Evolutionary conservation across 2,329 filamentous ascomycete species (phyloP), one percentile per base, ranked within the genome.

Genomic region (Penicillium sp.): DNA sequence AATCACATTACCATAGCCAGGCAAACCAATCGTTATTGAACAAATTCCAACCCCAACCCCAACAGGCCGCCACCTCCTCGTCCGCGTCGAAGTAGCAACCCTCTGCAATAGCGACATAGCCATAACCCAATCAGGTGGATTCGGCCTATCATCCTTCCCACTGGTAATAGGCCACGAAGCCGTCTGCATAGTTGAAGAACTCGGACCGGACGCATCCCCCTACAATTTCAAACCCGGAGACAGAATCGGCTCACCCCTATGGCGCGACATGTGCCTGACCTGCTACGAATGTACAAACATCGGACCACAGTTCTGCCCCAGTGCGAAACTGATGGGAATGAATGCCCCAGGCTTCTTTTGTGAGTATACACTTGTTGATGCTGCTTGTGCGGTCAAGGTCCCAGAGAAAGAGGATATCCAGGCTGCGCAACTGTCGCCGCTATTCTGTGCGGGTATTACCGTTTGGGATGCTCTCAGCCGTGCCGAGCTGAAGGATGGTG

Each of bases 391-490:
- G 64, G 76, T 76, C 0, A 70, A 78, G 6, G 68, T 74, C 44
- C 67, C 81, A 3, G 76, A 78, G 21, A 65, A 75, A 35, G 71
- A 76, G 44, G 16, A 68, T 72, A 4, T 33, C 14, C 46, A 37
- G 9, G 19, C 48, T 3, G 56, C 43, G 10, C 29, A 51, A 6
- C 14, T 59, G 13, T 72, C 79, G 33, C 77, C 80, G 16, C 62
- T 83, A 5, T 81, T 83, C 62, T 83, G 81, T 60, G 81, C 81
- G 1, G 81, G 81, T 1, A 77, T 82, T 50, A 83, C 81, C 1
- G 74, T 70, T 27, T 61, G 59, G 59, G 59, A 59, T 50, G 59
- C 50, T 7, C 23, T 61, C 6, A 23, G 33, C 3, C 42, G 57
- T 4, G 59, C 57, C 2, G 8, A 57, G 31, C 35, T 64, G 7